Evolutionary conservation across 2,329 filamentous ascomycete species (phyloP), one percentile per base, ranked within the genome.

Genomic region (Fusarium drepaniforme): DNA sequence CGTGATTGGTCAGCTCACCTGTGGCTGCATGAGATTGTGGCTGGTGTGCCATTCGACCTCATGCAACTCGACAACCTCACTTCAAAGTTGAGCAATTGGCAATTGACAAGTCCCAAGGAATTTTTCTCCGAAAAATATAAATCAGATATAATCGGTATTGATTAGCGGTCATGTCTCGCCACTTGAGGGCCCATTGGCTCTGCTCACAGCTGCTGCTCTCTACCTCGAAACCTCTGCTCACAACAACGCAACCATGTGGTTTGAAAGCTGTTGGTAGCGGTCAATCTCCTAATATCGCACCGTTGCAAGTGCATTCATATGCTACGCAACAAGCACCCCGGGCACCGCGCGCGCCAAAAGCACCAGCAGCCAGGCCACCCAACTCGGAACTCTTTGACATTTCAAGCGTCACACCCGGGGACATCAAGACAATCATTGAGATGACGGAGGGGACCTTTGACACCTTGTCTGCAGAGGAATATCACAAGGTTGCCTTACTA

Each of bases 401-500:
- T 6, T 68, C 73, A 13, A 53, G 68, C 23, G 75, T 82, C 57
- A 75, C 79, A 9, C 42, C 67, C 3, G 42, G 64, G n/a, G 64
- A 67, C 8, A 79, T 83, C 23, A 73, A 76, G 38, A 30, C 28
- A 7, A 67, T 75, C 30, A 68, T 81, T 11, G 60, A 57, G 33
- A 64, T 37, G 25, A 68, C 72, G 30, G 63, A 46, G 8, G 68
- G 70, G 15, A 40, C 63, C 3, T 76, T 80, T 62, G 63, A 65
- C 8, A 69, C 51, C 18, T 51, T 77, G n/a, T 74, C 75, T 1
- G 61, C 78, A 8, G 68, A 72, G 3, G 68, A 78, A 51, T 83
- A 82, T 44, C 78, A 79, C 46, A 65, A 71, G 8, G 67, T 73
- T 42, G 71, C 73, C 13, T 62, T 73, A 15, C 75, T 57, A 18